Percentiles rank a stretch among this genome's conserved stretches.
phyloP scores from a whole-genome alignment of 805 yeast species.

The Starmerella stellata region DNA sequence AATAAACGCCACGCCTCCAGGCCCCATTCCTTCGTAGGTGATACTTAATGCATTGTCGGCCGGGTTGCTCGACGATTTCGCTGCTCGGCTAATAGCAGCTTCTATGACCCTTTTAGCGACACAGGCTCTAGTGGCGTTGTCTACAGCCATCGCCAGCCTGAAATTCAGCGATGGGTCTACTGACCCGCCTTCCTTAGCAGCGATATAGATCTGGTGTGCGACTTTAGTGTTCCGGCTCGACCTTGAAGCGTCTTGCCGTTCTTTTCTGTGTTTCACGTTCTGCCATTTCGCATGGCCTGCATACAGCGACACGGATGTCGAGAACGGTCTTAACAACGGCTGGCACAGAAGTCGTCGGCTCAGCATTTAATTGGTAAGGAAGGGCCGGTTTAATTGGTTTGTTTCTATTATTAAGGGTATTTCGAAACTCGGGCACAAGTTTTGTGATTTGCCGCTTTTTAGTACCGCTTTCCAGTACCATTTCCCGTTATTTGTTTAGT shows the following conservation, averaged over 20 bases:
- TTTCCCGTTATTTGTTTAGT: no score
- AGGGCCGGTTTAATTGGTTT: no score
- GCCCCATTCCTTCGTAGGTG: constrained; percentile 77
- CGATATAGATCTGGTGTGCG: constrained; percentile 55
- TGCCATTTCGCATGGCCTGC: constrained; percentile 96
- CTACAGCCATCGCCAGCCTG: constrained; percentile 52
- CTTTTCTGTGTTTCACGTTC: constrained; percentile 82
- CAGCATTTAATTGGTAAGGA: no score
- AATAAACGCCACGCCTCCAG: constrained; percentile 74
- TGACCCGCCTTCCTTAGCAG: constrained; percentile 52
- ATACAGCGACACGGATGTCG: not conserved
- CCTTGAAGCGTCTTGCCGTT: constrained; percentile 70
- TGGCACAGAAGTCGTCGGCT: not conserved
- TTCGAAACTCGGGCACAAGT: no score
- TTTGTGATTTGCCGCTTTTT: no score
- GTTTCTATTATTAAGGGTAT: no score
- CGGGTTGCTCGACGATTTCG: constrained; percentile 38
- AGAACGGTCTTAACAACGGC: not conserved
- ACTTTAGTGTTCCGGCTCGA: constrained; percentile 51
- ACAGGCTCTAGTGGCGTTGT: constrained; percentile 55
- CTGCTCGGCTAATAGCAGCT: constrained; percentile 53
- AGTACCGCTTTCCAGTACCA: no score
- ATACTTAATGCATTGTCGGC: constrained; percentile 44
- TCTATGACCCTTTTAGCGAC: constrained; percentile 75
- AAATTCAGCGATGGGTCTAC: constrained; percentile 44